Conservation (phyloP, 192 early-diverging fungal genomes). For the Chytriomyces sp. region DNA sequence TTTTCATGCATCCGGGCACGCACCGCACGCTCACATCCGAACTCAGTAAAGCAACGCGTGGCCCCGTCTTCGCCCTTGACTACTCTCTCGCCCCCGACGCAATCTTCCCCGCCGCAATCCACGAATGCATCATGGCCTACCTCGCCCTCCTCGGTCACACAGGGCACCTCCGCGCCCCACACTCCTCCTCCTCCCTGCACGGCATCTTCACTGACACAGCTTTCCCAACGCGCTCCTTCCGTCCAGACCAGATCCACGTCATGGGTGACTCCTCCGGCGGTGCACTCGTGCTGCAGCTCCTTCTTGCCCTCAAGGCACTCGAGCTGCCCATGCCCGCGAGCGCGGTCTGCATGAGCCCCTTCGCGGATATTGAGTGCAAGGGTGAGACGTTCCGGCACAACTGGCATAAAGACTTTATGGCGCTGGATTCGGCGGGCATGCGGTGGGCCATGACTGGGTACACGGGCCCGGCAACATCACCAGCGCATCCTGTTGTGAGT, state of each 20-base stretch:
- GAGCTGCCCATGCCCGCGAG: constrained; percentile 55
- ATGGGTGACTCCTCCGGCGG: constrained; percentile 37
- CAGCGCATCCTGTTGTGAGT: constrained; percentile 30
- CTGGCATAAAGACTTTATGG: constrained; percentile 36
- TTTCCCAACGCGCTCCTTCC: neutral
- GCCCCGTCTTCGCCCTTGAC: constrained; percentile 42
- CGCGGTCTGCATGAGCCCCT: constrained; percentile 61
- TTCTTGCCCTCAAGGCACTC: constrained; percentile 54
- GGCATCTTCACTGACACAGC: neutral
- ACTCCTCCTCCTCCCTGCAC: neutral
- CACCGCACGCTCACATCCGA: constrained; percentile 37
- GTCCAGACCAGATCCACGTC: constrained; percentile 5
- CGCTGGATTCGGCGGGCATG: constrained; percentile 38
- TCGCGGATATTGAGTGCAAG: constrained; percentile 24
- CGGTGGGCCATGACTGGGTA: constrained; percentile 39
- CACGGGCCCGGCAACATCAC: neutral
- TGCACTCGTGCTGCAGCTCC: constrained; percentile 29
- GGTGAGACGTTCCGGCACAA: constrained; percentile 23
- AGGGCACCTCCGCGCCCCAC: neutral
- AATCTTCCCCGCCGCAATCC: constrained; percentile 36
- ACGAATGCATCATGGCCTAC: constrained; percentile 38
- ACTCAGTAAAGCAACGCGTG: constrained; percentile 5
- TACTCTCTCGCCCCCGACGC: constrained; percentile 40
- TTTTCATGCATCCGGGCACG: constrained; percentile 43
- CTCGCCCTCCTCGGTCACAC: constrained; percentile 23